Conservation (phyloP, 1,284 basidiomycete species). For the Tilletia caries region DNA sequence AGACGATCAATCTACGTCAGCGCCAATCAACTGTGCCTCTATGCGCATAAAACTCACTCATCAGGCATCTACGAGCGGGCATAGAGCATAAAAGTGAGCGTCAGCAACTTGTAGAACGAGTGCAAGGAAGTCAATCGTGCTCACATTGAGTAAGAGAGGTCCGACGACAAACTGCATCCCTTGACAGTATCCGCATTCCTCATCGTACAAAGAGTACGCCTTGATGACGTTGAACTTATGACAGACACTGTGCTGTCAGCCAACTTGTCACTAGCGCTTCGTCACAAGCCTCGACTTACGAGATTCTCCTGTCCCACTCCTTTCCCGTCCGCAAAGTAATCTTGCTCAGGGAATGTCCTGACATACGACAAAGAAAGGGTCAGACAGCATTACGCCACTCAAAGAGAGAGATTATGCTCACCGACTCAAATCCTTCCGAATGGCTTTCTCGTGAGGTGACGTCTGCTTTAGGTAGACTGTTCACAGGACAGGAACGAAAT, state of each 20-base stretch:
- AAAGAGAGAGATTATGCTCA: not conserved
- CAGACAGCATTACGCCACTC: too few species aligned
- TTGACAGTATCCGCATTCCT: slow-evolving; percentile 94
- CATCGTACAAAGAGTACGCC: slow-evolving; percentile 93
- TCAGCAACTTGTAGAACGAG: not conserved
- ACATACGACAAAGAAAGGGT: not conserved
- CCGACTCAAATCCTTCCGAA: slow-evolving; percentile 73
- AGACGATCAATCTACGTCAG: too few species aligned
- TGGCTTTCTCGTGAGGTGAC: slow-evolving; percentile 88
- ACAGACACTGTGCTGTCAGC: too few species aligned
- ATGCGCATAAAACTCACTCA: slow-evolving; percentile 20
- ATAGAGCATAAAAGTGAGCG: not conserved
- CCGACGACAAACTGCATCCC: slow-evolving; percentile 86
- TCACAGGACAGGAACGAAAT: not conserved
- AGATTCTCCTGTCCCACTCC: slow-evolving; percentile 93
- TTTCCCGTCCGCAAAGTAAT: slow-evolving; percentile 80
- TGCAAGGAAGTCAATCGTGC: slow-evolving; percentile 37
- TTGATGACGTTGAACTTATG: slow-evolving; percentile 83
- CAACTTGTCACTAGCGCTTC: too few species aligned
- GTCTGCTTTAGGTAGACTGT: slow-evolving; percentile 69
- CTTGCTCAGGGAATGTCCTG: slow-evolving; percentile 95
- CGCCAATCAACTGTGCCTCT: too few species aligned
- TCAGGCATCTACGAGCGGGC: slow-evolving; percentile 40
- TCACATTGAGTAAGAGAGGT: slow-evolving; percentile 81
- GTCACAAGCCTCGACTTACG: too few species aligned